These are phyloP conservation scores for Nicotiana otophora DNA, from an alignment of 257 asterid species.

Conservation along the genomic window DNA sequence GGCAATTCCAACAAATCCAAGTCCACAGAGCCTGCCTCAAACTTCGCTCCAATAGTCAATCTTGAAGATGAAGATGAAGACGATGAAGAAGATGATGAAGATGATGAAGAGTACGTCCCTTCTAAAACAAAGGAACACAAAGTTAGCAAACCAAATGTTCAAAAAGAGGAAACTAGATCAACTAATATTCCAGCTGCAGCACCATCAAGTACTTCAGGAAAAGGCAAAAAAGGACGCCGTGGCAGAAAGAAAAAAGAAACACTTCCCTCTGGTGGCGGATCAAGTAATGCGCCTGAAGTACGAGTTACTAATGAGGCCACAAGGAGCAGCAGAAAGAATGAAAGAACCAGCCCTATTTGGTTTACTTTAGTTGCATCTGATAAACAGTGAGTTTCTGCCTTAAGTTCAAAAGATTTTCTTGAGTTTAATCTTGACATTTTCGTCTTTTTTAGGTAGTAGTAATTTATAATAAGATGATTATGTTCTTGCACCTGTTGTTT, in stretches of 20 bases:
- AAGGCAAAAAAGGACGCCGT: not conserved
- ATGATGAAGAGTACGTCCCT: not conserved
- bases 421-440: not conserved
- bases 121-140: not conserved
- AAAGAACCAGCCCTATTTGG: slow-evolving; percentile 15
- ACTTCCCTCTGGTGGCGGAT: not conserved
- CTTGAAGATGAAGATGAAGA: not conserved
- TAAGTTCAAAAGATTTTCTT: not conserved
- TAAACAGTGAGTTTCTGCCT: slow-evolving; percentile 16
- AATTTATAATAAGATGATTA: not conserved
- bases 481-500: not conserved
- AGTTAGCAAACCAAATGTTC: not conserved
- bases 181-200: not conserved
- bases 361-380: slow-evolving; percentile 22
- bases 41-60: not conserved
- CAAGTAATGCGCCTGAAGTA: not conserved
- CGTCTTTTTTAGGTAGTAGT: not conserved
- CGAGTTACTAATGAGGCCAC: not conserved
- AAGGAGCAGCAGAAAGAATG: not conserved
- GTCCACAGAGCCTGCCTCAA: not conserved
- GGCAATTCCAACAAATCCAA: not conserved
- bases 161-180: not conserved
- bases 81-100: not conserved
- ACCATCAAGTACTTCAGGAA: not conserved
- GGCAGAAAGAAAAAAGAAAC: not conserved